phyloP scores from a whole-genome alignment of 805 yeast genomes.

The Saturnispora sanitii region DNA sequence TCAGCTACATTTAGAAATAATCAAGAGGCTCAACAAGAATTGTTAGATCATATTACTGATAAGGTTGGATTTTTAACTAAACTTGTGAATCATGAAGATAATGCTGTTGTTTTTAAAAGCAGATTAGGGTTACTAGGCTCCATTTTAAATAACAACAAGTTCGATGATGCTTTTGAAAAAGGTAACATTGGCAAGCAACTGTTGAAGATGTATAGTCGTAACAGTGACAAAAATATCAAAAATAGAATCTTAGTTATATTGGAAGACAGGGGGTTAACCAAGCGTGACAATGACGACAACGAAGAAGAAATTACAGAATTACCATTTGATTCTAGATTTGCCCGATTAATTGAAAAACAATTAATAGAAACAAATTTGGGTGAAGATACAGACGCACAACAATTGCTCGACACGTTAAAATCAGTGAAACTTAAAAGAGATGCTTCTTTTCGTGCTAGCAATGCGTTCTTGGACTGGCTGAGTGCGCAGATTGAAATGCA shows the following conservation, averaged over 20 bases:
- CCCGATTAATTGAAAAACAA: constrained; percentile 29
- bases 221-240: constrained; percentile 22
- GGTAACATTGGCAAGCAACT: constrained; percentile 18
- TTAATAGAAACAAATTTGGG: constrained; percentile 21
- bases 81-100: constrained; percentile 10
- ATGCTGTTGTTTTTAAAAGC: constrained; percentile 23
- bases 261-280: constrained; percentile 29
- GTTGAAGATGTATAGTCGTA: constrained; percentile 17
- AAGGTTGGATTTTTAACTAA: constrained; percentile 15
- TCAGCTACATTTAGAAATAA: constrained; percentile 69
- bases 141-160: constrained; percentile 29
- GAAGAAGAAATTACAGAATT: background rate
- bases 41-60: constrained; percentile 14
- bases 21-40: constrained; percentile 28
- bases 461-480: constrained; percentile 56
- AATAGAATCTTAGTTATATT: constrained; percentile 36
- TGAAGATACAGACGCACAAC: constrained; percentile 33
- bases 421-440: constrained; percentile 24
- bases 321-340: constrained; percentile 25
- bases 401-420: constrained; percentile 32
- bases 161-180: constrained; percentile 20
- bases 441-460: constrained; percentile 26
- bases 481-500: constrained; percentile 16
- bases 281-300: constrained; percentile 13
- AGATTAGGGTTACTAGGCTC: constrained; percentile 45